Conservation (phyloP, 2,329 filamentous ascomycete genomes). For the Botrytis aclada region DNA sequence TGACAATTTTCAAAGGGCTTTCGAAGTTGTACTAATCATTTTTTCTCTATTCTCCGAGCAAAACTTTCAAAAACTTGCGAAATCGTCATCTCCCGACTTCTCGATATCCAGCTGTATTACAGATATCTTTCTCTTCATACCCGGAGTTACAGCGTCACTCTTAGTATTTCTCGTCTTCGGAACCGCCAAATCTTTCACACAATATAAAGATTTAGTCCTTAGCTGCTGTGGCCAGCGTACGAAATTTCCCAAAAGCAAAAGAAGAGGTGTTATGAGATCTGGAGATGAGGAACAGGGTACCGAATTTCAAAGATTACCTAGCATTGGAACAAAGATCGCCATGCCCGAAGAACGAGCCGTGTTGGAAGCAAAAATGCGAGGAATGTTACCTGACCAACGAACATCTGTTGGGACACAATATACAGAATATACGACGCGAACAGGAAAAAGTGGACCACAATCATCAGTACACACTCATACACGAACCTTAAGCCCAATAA, state of each 20-base stretch:
- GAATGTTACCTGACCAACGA: neutral
- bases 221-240: constrained; percentile 24
- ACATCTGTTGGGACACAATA: neutral
- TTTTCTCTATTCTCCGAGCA: constrained; percentile 39
- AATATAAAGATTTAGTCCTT: constrained; percentile 32
- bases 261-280: neutral
- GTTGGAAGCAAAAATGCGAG: constrained; percentile 11
- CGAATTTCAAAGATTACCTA: constrained; percentile 17
- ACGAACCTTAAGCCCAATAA: neutral
- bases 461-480: constrained; percentile 3
- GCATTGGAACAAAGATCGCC: neutral
- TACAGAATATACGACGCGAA: neutral
- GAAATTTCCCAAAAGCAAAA: constrained; percentile 11
- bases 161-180: constrained; percentile 44
- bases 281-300: constrained; percentile 12
- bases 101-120: constrained; percentile 34
- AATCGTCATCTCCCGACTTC: constrained; percentile 39
- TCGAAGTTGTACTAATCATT: constrained; percentile 42
- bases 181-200: constrained; percentile 40
- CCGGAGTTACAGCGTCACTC: constrained; percentile 41
- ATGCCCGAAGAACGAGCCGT: constrained; percentile 5
- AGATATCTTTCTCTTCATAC: constrained; percentile 41
- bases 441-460: neutral
- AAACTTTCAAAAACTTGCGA: constrained; percentile 31
- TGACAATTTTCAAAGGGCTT: constrained; percentile 31